phyloP scores from a whole-genome alignment of 331 rosid species.

The Prunus yedoensis region DNA sequence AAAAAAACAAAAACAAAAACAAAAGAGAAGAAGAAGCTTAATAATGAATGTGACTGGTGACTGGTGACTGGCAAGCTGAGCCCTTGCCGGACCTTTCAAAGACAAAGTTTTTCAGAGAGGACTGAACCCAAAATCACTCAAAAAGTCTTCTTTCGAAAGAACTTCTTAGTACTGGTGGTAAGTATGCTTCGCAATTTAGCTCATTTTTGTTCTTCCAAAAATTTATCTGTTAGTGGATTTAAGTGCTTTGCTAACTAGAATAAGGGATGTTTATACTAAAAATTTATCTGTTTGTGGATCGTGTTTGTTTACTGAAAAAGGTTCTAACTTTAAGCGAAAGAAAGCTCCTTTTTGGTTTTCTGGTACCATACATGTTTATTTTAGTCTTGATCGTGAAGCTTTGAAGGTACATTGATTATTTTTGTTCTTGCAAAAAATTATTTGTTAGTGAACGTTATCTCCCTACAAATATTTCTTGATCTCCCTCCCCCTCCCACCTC shows the following conservation, averaged over 20 bases:
- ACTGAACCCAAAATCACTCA: neutral
- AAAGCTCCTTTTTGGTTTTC: neutral
- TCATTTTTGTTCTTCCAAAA: neutral
- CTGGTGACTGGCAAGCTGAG: neutral
- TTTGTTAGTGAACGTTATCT: neutral
- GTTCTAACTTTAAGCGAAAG: neutral
- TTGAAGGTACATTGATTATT: neutral
- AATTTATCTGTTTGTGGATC: too few relatives aligned
- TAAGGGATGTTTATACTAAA: neutral
- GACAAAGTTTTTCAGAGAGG: neutral
- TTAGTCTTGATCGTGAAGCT: neutral
- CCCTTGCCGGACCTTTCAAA: neutral
- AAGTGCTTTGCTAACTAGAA: neutral
- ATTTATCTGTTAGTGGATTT: neutral
- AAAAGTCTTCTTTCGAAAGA: neutral
- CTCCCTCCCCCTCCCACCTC: too few relatives aligned
- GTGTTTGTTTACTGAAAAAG: neutral
- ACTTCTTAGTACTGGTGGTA: neutral
- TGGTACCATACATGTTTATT: neutral
- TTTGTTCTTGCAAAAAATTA: neutral
- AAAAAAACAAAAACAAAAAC: too few relatives aligned
- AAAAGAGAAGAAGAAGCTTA: too few relatives aligned
- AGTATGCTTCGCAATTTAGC: neutral
- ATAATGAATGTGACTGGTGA: neutral
- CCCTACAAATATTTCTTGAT: too few relatives aligned